A percentile compares a stretch with the other conserved stretches of the same genome.
Evolutionary conservation across 148 eudicot genomes (phyloP).

Genomic region (Amaranthus hypochondriacus): DNA sequence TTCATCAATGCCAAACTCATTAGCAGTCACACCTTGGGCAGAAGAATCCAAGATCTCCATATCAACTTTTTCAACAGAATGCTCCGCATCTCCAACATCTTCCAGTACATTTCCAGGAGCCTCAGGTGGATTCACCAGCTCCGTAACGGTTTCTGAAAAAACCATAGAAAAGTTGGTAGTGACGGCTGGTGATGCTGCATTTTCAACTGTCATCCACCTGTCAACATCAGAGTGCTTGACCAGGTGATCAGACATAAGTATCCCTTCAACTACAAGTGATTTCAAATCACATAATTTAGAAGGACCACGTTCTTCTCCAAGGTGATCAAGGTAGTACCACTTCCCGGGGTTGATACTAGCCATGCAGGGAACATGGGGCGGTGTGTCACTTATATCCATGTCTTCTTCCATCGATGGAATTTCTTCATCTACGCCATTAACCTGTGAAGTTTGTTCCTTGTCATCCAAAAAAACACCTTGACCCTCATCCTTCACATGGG

Average conservation of each 20-base stretch:
- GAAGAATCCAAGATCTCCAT: conserved; percentile 28
- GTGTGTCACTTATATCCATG: conserved; percentile 97
- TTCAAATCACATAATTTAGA: conserved; percentile 68
- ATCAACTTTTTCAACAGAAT: conserved; percentile 23
- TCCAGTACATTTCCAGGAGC: conserved; percentile 74
- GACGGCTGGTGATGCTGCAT: conserved; percentile 84
- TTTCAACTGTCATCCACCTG: conserved; percentile 96
- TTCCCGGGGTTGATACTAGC: conserved; percentile 51
- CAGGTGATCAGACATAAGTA: conserved; percentile 81
- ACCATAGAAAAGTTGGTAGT: conserved; percentile 53
- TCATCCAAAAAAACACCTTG: conserved; percentile 24
- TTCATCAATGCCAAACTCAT: conserved; percentile 62
- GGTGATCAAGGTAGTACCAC: conserved; percentile 83
- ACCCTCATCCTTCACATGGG: conserved; percentile 33
- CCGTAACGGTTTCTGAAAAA: conserved; percentile 59
- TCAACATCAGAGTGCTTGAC: conserved; percentile 76
- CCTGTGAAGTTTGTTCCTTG: conserved; percentile 36
- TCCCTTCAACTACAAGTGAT: conserved; percentile 67
- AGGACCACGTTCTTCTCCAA: conserved; percentile 80
- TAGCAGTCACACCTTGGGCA: conserved; percentile 26
- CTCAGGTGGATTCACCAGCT: conserved; percentile 76
- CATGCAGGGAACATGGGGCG: conserved; percentile 67
- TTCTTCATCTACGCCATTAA: conserved; percentile 51
- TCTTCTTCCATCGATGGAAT: conserved; percentile 93
- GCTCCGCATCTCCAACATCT: conserved; percentile 49